phyloP scores from a whole-genome alignment of 352 stramenopile genomes.

The Plasmopara muralis region DNA sequence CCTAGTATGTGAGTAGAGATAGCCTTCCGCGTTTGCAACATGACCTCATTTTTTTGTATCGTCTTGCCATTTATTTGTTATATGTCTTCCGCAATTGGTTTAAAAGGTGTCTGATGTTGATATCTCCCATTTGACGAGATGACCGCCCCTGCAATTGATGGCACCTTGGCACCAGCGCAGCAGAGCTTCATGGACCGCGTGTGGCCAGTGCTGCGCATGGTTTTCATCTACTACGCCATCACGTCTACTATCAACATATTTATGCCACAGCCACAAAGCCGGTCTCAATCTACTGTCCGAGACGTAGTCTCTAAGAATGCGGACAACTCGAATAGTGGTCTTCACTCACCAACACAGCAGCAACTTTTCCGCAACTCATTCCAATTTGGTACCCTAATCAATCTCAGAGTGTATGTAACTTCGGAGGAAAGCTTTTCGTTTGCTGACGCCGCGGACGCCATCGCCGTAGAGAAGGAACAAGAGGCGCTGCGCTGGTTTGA shows the following conservation, averaged over 20 bases:
- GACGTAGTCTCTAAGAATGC: constrained; percentile 15
- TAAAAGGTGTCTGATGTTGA: neutral
- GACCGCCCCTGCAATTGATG: constrained; percentile 11
- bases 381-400: constrained; percentile 36
- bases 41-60: constrained; percentile 22
- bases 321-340: constrained; percentile 14
- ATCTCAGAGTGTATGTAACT: constrained; percentile 66
- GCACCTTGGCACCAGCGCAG: constrained; percentile 16
- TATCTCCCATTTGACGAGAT: constrained; percentile 9
- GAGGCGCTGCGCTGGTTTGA: constrained; percentile 57
- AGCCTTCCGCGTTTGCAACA: constrained; percentile 17
- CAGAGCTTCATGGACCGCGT: constrained; percentile 50
- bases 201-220: constrained; percentile 62
- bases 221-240: constrained; percentile 81
- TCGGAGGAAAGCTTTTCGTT: constrained; percentile 44
- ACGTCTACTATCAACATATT: constrained; percentile 46
- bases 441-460: constrained; percentile 20
- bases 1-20: constrained; percentile 36
- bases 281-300: constrained; percentile 1
- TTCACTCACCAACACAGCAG: constrained; percentile 5
- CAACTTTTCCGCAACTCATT: constrained; percentile 53
- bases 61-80: neutral
- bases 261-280: constrained; percentile 9
- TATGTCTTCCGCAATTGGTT: neutral
- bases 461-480: constrained; percentile 30